phyloP scores from a whole-genome alignment of 176 grass and related monocot genomes.

The Canna indica region DNA sequence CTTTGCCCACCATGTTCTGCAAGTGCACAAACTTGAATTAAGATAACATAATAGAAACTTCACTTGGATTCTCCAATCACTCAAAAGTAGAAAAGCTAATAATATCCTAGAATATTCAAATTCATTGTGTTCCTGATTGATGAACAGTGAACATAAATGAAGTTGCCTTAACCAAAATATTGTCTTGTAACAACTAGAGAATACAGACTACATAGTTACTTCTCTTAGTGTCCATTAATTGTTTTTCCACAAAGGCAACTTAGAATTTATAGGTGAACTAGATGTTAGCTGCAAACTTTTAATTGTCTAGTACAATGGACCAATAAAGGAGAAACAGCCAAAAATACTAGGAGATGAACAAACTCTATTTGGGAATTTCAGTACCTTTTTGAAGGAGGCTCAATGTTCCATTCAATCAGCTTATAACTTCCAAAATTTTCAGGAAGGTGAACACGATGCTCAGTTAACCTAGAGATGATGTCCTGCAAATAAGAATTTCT shows the following conservation, averaged over 20 bases:
- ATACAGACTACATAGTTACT: background rate
- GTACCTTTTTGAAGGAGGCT: constrained; percentile 71
- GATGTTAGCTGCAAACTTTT: background rate
- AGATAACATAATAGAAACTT: background rate
- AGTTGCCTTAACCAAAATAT: too few species aligned
- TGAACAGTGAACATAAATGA: too few species aligned
- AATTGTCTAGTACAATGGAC: background rate
- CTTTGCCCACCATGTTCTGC: constrained; percentile 77
- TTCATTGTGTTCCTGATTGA: too few species aligned
- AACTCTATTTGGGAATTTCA: background rate
- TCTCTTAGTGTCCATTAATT: background rate
- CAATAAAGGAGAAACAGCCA: background rate
- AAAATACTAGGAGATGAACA: background rate
- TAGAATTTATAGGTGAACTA: background rate
- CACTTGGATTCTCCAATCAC: too few species aligned
- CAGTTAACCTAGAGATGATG: constrained; percentile 78
- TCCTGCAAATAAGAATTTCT: constrained; percentile 33
- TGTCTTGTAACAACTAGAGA: too few species aligned
- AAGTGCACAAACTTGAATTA: constrained; percentile 1
- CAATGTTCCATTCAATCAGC: constrained; percentile 92
- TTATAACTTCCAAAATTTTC: constrained; percentile 92
- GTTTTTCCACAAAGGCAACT: background rate
- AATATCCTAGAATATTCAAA: too few species aligned
- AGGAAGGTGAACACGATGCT: constrained; percentile 73
- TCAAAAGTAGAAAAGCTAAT: background rate